Evolutionary conservation across 805 yeast genomes (phyloP), one percentile per base, ranked within the genome.

Genomic region (Zygosaccharomyces bisporus): DNA sequence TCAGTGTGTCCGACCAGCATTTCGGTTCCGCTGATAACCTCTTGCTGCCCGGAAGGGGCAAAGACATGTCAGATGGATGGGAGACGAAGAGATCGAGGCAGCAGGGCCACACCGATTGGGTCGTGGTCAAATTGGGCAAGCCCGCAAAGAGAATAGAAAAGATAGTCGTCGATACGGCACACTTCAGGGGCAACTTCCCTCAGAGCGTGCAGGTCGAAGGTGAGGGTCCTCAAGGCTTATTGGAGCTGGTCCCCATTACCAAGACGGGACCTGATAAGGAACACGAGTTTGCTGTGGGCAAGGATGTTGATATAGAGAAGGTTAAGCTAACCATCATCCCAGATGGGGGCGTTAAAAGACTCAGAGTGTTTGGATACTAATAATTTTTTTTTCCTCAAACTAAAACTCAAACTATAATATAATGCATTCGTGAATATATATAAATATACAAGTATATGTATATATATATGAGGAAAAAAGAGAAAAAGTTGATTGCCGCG

Each of bases 61-160:
- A 75, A 56, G 96, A 91, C 66, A 91, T 91, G 98, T 80, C 93
- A 40, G 98, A 93, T 61, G 99, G 99, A 10, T 91, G 99, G 99
- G 99, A 91, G 64, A 91, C 99, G 18, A 79, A 78, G 56, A 79
- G 99, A 63, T 88, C 96, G 1, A 77, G 98, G 63, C 72, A 70
- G 9, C 77, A 81, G 3, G 89, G 86, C 34, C 98, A 91, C 63
- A 80, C 77, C 30, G 99, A 91, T 71, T 91, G 96, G 96, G 96
- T 80, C 2, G 77, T 87, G 41, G 76, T 91, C 46, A 79, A 83
- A 55, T 75, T 91, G 42, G 97, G 96, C 14, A 79, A 82, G 25
- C 58, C 63, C 34, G 72, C 87, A 3, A 72, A 72, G 12, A 51
- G 55, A 34, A 72, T 88, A 43, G 68, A 74, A 19, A 71, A 76